phyloP scores from a whole-genome alignment of 495 filamentous ascomycete genomes.

The Xylaria venustula region DNA sequence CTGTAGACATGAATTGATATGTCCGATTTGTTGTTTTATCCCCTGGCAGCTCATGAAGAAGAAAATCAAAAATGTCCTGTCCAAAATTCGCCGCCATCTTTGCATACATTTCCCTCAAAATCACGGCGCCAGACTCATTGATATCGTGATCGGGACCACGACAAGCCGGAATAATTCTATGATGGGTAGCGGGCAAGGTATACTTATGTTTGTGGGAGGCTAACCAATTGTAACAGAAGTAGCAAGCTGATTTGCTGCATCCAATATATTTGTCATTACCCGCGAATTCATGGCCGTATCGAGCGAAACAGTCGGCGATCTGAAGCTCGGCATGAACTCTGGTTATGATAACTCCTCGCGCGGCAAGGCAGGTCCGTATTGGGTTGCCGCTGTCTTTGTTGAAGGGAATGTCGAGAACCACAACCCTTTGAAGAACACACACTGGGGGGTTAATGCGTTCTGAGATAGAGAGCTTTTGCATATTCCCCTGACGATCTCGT shows the following conservation, averaged over 20 bases:
- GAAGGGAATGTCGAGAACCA: no score
- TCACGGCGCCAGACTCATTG: neutral
- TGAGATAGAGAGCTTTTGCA: no score
- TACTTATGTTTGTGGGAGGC: slow-evolving; percentile 8
- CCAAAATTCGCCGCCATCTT: neutral
- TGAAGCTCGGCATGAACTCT: slow-evolving; percentile 21
- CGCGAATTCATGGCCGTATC: neutral
- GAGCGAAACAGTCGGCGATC: slow-evolving; percentile 11
- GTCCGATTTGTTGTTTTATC: neutral
- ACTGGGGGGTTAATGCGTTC: no score
- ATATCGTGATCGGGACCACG: slow-evolving; percentile 8
- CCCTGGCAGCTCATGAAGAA: neutral
- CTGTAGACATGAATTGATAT: neutral
- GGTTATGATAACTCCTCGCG: neutral
- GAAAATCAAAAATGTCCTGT: no score
- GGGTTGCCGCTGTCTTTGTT: no score
- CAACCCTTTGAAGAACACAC: no score
- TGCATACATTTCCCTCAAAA: neutral
- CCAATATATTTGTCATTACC: slow-evolving; percentile 18
- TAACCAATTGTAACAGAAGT: slow-evolving; percentile 15
- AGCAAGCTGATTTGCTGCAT: slow-evolving; percentile 22
- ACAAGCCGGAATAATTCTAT: slow-evolving; percentile 13
- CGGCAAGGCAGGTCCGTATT: no score
- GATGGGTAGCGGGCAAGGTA: slow-evolving; percentile 4
- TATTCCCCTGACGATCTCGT: no score